A percentile compares a stretch with the other conserved stretches of the same genome.
Evolutionary conservation across 2,329 filamentous ascomycete species (phyloP).

Genomic region (Claviceps purpurea): DNA sequence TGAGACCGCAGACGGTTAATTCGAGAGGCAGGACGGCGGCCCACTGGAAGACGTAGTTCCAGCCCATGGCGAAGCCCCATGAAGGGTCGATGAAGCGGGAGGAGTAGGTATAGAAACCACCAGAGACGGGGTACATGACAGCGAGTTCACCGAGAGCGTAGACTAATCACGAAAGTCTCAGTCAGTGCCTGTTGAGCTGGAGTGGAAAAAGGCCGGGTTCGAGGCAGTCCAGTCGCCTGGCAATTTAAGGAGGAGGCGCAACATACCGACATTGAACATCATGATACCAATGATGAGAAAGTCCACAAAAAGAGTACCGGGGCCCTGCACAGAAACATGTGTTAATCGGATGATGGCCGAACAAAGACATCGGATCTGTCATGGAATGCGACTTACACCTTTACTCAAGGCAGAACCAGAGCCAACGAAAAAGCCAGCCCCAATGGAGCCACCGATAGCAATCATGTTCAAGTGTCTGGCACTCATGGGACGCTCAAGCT

Average conservation of each 20-base stretch:
- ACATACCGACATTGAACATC: constrained; percentile 8
- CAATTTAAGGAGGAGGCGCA: too few species aligned
- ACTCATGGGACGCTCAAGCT: constrained; percentile 33
- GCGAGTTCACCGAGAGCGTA: constrained; percentile 45
- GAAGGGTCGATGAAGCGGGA: constrained; percentile 46
- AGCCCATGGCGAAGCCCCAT: constrained; percentile 41
- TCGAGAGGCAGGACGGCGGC: constrained; percentile 32
- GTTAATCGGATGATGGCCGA: background rate
- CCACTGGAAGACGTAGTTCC: constrained; percentile 37
- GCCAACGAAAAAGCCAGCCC: constrained; percentile 50
- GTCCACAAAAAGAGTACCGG: constrained; percentile 5
- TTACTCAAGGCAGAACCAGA: constrained; percentile 38
- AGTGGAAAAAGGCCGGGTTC: background rate
- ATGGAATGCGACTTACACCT: constrained; percentile 29
- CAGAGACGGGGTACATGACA: constrained; percentile 44
- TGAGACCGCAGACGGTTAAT: constrained; percentile 35
- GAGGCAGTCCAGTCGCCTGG: background rate
- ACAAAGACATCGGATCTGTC: background rate
- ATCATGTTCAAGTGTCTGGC: constrained; percentile 47
- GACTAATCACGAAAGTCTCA: constrained; percentile 16
- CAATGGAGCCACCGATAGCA: constrained; percentile 47
- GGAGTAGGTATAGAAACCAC: constrained; percentile 46
- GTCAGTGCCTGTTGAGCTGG: background rate
- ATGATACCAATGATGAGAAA: constrained; percentile 7
- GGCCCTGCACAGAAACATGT: constrained; percentile 1